Conservation (phyloP, 306 rosid species). For the Casuarina glauca region DNA sequence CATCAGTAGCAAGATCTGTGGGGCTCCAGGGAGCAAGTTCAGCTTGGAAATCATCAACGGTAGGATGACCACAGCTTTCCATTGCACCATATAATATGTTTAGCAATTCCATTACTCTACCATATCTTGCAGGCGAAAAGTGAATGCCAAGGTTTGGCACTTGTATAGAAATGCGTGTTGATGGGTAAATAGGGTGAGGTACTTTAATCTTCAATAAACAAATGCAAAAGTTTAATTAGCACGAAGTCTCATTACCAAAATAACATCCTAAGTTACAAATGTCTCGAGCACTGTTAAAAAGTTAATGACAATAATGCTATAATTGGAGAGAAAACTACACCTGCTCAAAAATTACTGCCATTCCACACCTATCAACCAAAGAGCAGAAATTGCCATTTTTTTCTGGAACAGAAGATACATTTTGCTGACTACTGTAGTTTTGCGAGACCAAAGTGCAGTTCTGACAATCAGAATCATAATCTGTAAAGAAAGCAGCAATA, state of each 20-base stretch:
- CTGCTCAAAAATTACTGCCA: slow-evolving; percentile 92
- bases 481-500: slow-evolving; percentile 88
- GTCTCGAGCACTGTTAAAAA: neutral
- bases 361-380: slow-evolving; percentile 95
- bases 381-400: slow-evolving; percentile 52
- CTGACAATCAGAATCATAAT: slow-evolving; percentile 66
- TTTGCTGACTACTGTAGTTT: slow-evolving; percentile 37
- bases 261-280: slow-evolving; percentile 14
- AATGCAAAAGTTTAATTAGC: slow-evolving; percentile 23
- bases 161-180: slow-evolving; percentile 84
- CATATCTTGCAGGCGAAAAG: slow-evolving; percentile 79
- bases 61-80: slow-evolving; percentile 62
- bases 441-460: slow-evolving; percentile 51
- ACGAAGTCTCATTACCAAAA: slow-evolving; percentile 7
- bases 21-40: slow-evolving; percentile 63
- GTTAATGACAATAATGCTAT: neutral
- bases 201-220: slow-evolving; percentile 67
- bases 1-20: slow-evolving; percentile 68
- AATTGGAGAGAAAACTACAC: slow-evolving; percentile 35
- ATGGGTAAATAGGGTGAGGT: slow-evolving; percentile 90
- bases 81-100: slow-evolving; percentile 56
- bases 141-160: slow-evolving; percentile 95
- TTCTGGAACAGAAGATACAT: slow-evolving; percentile 31
- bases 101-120: slow-evolving; percentile 71
- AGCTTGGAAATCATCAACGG: slow-evolving; percentile 50